Percentiles rank a stretch among this genome's conserved stretches.
phyloP scores from a whole-genome alignment of 495 filamentous ascomycete genomes.

The Platismatia glauca region DNA sequence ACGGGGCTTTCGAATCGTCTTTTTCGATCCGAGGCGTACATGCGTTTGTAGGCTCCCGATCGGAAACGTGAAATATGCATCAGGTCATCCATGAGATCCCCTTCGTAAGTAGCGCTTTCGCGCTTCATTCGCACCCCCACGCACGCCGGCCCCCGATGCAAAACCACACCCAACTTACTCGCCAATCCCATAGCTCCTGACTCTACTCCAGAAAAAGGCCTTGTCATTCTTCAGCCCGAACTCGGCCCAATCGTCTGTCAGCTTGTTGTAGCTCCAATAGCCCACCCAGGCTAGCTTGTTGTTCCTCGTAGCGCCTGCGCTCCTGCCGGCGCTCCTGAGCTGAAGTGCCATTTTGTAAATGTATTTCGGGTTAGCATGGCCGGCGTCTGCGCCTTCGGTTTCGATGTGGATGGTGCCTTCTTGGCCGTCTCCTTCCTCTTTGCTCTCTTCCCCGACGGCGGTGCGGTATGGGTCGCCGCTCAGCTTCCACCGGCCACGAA shows the following conservation, averaged over 20 bases:
- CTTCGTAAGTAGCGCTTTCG: not conserved
- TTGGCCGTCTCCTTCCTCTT: conserved; percentile 29
- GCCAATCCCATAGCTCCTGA: conserved; percentile 57
- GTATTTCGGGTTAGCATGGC: conserved; percentile 49
- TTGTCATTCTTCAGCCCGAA: conserved; percentile 78
- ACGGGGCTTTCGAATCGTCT: not conserved
- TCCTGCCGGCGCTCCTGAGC: conserved; percentile 49
- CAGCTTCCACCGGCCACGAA: conserved; percentile 54
- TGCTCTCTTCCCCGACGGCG: conserved; percentile 25
- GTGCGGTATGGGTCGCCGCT: conserved; percentile 30
- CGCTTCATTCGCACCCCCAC: conserved; percentile 2
- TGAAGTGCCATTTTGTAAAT: conserved; percentile 69
- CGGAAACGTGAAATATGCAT: not conserved
- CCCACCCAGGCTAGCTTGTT: conserved; percentile 85
- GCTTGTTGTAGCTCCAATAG: conserved; percentile 81
- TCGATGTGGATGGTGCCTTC: conserved; percentile 73
- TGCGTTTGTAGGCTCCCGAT: not conserved
- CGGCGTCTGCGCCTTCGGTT: conserved; percentile 62
- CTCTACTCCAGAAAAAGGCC: conserved; percentile 80
- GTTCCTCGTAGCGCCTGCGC: conserved; percentile 46
- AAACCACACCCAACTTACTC: conserved; percentile 16
- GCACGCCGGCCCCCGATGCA: not conserved
- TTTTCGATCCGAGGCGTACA: not conserved
- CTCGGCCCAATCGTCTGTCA: conserved; percentile 85
- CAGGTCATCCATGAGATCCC: not conserved